Evolutionary conservation across 2,329 filamentous ascomycete species (phyloP).

Genomic region (Gremmenia infestans): DNA sequence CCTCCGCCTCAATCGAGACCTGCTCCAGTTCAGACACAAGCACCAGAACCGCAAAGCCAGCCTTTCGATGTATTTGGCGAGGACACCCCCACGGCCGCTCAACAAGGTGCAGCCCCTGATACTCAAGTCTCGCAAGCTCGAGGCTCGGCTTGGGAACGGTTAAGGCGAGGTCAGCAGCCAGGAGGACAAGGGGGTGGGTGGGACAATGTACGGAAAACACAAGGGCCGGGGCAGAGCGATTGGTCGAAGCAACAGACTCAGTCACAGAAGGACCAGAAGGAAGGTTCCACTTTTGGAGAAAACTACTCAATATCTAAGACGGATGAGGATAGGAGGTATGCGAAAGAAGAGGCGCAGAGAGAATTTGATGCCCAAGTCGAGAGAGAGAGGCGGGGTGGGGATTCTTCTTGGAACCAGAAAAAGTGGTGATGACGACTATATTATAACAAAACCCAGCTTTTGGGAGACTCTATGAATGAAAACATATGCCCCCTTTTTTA

Average conservation of each 20-base stretch:
- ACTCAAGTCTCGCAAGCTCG: constrained; percentile 3
- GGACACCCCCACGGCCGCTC: constrained; percentile 25
- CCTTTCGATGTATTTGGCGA: constrained; percentile 27
- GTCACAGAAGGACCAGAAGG: constrained; percentile 6
- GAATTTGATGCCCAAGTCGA: constrained; percentile 33
- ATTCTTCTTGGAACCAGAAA: constrained; percentile 25
- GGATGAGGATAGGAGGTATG: constrained; percentile 19
- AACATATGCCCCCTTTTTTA: background rate
- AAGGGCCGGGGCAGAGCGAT: constrained; percentile 5
- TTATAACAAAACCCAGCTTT: background rate
- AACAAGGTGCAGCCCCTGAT: constrained; percentile 16
- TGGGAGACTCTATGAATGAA: background rate
- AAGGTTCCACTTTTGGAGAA: constrained; percentile 12
- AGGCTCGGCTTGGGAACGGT: constrained; percentile 31
- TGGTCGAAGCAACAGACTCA: constrained; percentile 12
- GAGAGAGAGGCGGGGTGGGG: constrained; percentile 27
- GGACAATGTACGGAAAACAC: background rate
- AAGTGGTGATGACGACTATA: constrained; percentile 16
- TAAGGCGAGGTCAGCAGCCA: constrained; percentile 20
- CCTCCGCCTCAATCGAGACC: background rate
- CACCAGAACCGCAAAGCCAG: constrained; percentile 9
- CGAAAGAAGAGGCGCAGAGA: constrained; percentile 25
- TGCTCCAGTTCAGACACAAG: constrained; percentile 1
- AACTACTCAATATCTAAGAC: constrained; percentile 24
- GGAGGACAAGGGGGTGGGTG: background rate